Evolutionary conservation across 2,329 filamentous ascomycete genomes (phyloP), one percentile per base, ranked within the genome.

Genomic region (Elsinoe fawcettii): DNA sequence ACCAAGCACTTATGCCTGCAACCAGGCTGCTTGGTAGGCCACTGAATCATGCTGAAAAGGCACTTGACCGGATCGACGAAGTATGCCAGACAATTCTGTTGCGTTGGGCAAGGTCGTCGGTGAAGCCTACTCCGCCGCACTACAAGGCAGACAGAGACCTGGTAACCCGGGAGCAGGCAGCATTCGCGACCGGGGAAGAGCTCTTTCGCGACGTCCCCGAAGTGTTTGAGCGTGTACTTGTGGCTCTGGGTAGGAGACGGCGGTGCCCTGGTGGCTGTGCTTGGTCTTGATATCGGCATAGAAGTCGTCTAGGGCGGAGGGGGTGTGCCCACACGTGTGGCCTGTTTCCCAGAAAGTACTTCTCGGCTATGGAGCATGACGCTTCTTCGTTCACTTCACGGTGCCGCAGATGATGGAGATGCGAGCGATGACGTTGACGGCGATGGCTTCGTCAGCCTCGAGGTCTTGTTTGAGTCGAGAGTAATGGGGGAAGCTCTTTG

Each of bases 1-100:
- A 4, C 4, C 34, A 37, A 37, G 34, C 34, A 9, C 11, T 46
- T 20, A 46, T 27, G 27, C 53, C 32, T 23, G 18, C 2, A 57
- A 43, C 39, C 77, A 6, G 73, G 70, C 62, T 81, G 78, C 16
- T 75, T 59, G 27, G 73, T 69, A 16, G 83, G 72, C 71, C 77
- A 81, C 6, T 73, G 69, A 2, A 83, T 69, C 1, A 83, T 64
- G 5, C 78, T 79, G 36, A 74, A 68, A 0, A 81, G 66, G 61
- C 83, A 83, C 61, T 76, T 76, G 2, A 80, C 83, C 0, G 80
- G 79, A 57, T 82, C 80, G 64, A 82, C 82, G 0, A 78, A 75
- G 0, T 77, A 1, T 64, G 57, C 55, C 74, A 75, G 3, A 82
- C 65, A 2, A 74, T 72, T 2, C 75, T 79, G 56, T 75, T 78